Percentiles rank a stretch among this genome's conserved stretches.
Evolutionary conservation across 108 stramenopile species (phyloP).

Genomic region (Asterionellopsis glacialis): DNA sequence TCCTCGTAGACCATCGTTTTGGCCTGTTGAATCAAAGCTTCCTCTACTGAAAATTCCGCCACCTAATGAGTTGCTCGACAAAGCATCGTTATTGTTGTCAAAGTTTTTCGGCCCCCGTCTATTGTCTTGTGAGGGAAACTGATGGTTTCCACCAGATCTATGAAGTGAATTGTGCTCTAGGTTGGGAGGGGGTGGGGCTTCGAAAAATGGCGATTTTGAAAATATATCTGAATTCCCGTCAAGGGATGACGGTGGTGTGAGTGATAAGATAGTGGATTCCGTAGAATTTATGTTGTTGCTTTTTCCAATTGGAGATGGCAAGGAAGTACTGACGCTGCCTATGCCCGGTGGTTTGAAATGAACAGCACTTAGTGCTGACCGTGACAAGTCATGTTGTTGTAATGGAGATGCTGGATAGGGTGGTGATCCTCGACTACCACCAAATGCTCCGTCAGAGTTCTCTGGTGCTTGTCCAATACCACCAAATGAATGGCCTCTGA

Average conservation of each 20-base stretch:
- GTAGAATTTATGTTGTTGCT: conserved; percentile 23
- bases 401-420: conserved; percentile 2
- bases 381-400: too few relatives aligned
- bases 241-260: conserved; percentile 14
- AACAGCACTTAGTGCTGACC: too few relatives aligned
- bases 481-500: too few relatives aligned
- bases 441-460: neutral
- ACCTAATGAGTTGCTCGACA: conserved; percentile 2
- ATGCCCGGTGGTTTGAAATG: conserved; percentile 23
- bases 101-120: conserved; percentile 9
- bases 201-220: conserved; percentile 14
- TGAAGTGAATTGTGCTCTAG: neutral
- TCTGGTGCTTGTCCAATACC: too few relatives aligned
- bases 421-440: conserved; percentile 9
- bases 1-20: conserved; percentile 26
- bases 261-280: conserved; percentile 30
- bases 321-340: conserved; percentile 12
- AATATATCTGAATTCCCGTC: conserved; percentile 7
- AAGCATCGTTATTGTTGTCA: conserved; percentile 1
- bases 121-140: conserved; percentile 8
- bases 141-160: conserved; percentile 1
- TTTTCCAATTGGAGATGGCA: conserved; percentile 32
- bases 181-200: conserved; percentile 4
- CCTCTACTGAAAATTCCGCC: conserved; percentile 19
- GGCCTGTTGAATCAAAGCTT: conserved; percentile 21